Evolutionary conservation across 257 asterid genomes (phyloP), one percentile per base, ranked within the genome.

Genomic region (Plectranthus barbatus): DNA sequence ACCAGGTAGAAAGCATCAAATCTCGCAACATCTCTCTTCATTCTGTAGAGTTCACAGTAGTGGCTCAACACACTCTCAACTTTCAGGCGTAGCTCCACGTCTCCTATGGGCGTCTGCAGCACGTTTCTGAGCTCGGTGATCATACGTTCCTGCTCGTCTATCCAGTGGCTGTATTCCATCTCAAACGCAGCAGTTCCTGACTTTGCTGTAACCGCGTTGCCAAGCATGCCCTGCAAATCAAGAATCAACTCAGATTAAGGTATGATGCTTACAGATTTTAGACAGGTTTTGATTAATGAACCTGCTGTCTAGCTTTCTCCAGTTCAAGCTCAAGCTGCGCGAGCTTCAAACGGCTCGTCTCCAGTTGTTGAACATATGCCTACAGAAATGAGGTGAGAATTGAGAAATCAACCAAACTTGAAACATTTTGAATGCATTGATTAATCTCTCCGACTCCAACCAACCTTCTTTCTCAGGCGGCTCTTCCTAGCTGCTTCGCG

Each of bases 401-500:
- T 11, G n/a, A 15, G 53, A 34, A 40, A 41, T 21, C 33, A 24
- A 24, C 3, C 31, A 26, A 26, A 26, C 5, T 26, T 26, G 31
- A 26, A 26, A 5, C 31, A 2, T 26, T 26, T 23, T 11, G 26
- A 33, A 56, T 42, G 47, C 19, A 39, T 33, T n/a, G n/a, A n/a
- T n/a, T n/a, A n/a, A n/a, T n/a, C n/a, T n/a, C n/a, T n/a, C n/a
- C n/a, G n/a, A n/a, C n/a, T n/a, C n/a, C 18, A 29, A 21, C 59
- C 6, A 49, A 86, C 99, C 97, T 93, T 93, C 84, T 93, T 93
- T 33, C 96, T 57, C 48, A 80, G n/a, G 10, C 99, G 91, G 69
- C 99, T 93, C 64, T 90, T 93, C 47, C 85, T 72, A 0, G 99
- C 97, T 69, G 99, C 99, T 76, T 87, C 96, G 0, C 99, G 95